phyloP scores from a whole-genome alignment of 225 moss, liverwort and hornwort species.

The Lunularia cruciata region DNA sequence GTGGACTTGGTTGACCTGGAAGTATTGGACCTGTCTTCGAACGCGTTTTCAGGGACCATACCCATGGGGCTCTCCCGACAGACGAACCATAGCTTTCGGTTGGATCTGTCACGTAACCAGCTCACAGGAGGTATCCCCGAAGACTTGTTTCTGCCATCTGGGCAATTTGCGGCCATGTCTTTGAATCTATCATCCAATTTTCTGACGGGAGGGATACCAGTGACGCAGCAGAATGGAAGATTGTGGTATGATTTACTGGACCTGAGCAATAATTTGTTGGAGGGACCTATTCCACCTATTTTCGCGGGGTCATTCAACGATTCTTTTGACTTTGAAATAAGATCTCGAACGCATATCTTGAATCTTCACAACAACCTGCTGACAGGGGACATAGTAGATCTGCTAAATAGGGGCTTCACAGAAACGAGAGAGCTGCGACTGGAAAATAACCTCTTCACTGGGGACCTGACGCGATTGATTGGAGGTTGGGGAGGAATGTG shows the following conservation, averaged over 20 bases:
- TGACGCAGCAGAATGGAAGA: not conserved
- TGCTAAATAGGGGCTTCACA: not conserved
- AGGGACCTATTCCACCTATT: not conserved
- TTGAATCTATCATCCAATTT: constrained; percentile 15
- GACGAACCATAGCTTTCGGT: not conserved
- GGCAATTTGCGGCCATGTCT: not conserved
- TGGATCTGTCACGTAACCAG: constrained; percentile 9
- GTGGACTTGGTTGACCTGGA: not conserved
- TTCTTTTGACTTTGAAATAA: constrained; percentile 13
- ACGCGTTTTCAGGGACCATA: constrained; percentile 10
- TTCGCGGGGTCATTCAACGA: not conserved
- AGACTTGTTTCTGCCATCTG: not conserved
- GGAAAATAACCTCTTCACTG: not conserved
- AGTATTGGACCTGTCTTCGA: constrained; percentile 6
- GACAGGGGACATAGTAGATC: constrained; percentile 1
- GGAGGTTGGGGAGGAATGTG: not conserved
- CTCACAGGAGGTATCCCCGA: not conserved
- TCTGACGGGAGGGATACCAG: constrained; percentile 1
- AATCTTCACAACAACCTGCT: constrained; percentile 10
- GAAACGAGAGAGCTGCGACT: not conserved
- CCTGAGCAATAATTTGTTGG: not conserved
- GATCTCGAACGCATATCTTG: too few species aligned
- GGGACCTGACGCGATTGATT: not conserved
- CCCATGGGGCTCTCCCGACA: not conserved
- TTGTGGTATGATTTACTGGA: not conserved